These are phyloP conservation scores for Globisporangium sylvaticum DNA, from an alignment of 352 stramenopile species.

Conservation along the genomic window DNA sequence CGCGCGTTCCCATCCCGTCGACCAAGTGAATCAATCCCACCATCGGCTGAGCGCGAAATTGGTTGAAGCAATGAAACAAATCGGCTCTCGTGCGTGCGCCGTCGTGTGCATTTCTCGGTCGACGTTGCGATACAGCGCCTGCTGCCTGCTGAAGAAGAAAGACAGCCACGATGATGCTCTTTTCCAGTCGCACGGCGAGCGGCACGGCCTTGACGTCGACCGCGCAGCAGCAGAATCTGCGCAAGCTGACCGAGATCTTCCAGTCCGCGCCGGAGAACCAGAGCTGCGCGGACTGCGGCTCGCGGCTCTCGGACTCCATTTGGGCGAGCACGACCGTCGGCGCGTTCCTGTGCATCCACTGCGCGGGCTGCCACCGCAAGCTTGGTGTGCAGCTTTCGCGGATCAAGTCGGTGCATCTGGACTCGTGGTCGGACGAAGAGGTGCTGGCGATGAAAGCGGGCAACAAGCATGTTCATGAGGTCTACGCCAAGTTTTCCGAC, in stretches of 20 bases:
- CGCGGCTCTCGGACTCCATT: constrained; percentile 74
- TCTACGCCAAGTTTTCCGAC: constrained; percentile 53
- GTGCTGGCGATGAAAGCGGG: constrained; percentile 63
- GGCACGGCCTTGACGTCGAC: constrained; percentile 16
- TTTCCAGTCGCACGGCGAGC: constrained; percentile 27
- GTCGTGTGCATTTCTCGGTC: background rate
- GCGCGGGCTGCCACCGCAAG: constrained; percentile 92
- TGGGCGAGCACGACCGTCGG: constrained; percentile 94
- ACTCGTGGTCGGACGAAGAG: constrained; percentile 75
- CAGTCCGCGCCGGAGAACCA: constrained; percentile 58
- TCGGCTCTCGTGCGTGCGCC: background rate
- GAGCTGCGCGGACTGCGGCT: constrained; percentile 75
- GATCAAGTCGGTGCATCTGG: constrained; percentile 77
- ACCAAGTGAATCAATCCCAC: background rate
- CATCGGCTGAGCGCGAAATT: background rate
- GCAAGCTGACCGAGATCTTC: constrained; percentile 64
- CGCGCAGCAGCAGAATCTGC: constrained; percentile 35
- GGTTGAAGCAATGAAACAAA: background rate
- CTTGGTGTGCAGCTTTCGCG: constrained; percentile 94
- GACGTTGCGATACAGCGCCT: background rate
- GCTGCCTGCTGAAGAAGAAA: background rate
- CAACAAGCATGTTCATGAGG: constrained; percentile 61
- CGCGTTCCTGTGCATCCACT: constrained; percentile 95
- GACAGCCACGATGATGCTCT: constrained; percentile 33
- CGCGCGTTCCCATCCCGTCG: background rate